phyloP scores from a whole-genome alignment of 2,329 filamentous ascomycete genomes.

The Paraphoma sp. region DNA sequence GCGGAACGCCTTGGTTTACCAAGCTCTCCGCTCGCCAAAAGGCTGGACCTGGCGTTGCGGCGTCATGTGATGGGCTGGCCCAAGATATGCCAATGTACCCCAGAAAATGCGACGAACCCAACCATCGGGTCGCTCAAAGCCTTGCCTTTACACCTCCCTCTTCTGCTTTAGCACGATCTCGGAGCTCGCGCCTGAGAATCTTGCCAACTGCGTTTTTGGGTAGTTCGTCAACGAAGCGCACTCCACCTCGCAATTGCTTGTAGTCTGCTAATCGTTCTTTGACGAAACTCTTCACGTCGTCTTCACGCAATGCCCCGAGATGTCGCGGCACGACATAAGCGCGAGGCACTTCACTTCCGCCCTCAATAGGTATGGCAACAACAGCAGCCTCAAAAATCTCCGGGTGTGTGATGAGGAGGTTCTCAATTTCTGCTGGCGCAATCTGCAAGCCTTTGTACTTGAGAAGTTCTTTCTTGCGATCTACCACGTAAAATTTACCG shows the following conservation, averaged over 20 bases:
- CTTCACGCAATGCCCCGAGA: slow-evolving; percentile 24
- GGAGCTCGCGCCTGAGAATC: slow-evolving; percentile 70
- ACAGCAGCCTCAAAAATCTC: slow-evolving; percentile 51
- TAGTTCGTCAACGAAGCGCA: slow-evolving; percentile 70
- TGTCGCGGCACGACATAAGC: slow-evolving; percentile 62
- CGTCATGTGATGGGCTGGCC: not conserved
- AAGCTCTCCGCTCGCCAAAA: slow-evolving; percentile 5
- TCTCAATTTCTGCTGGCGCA: slow-evolving; percentile 51
- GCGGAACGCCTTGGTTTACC: slow-evolving; percentile 14
- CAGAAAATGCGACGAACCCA: not conserved
- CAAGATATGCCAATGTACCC: slow-evolving; percentile 4
- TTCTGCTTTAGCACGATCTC: slow-evolving; percentile 37
- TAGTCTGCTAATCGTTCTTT: slow-evolving; percentile 71
- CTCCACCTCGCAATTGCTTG: slow-evolving; percentile 70
- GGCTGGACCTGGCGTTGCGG: not conserved
- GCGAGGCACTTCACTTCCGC: slow-evolving; percentile 59
- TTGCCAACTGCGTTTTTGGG: slow-evolving; percentile 79
- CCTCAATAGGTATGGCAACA: slow-evolving; percentile 38
- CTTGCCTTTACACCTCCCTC: not conserved
- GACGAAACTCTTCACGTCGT: slow-evolving; percentile 61
- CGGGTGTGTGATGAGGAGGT: slow-evolving; percentile 41
- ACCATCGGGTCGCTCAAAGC: not conserved
- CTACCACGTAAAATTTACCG: slow-evolving; percentile 85
- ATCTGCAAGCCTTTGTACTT: slow-evolving; percentile 49
- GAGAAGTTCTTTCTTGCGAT: slow-evolving; percentile 59